phyloP scores from a whole-genome alignment of 192 early-diverging fungal species.

The Backusella westeae region DNA sequence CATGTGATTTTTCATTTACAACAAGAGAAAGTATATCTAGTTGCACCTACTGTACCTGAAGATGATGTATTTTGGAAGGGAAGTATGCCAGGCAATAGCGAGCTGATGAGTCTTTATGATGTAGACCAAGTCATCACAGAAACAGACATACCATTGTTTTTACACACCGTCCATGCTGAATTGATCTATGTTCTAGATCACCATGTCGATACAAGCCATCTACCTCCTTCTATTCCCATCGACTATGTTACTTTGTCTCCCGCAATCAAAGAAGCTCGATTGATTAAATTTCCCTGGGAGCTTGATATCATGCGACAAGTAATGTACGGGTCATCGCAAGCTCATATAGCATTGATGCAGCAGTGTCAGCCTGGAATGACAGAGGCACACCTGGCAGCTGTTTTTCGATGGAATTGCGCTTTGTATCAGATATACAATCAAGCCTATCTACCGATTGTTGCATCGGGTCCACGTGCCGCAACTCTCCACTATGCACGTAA shows the following conservation, averaged over 20 bases:
- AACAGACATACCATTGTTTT: constrained; percentile 48
- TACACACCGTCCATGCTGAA: constrained; percentile 46
- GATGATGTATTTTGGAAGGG: constrained; percentile 86
- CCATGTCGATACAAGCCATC: constrained; percentile 38
- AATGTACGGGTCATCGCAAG: constrained; percentile 68
- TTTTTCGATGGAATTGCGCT: constrained; percentile 75
- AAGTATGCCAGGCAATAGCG: constrained; percentile 52
- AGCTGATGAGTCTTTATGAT: constrained; percentile 59
- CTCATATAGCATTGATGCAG: constrained; percentile 82
- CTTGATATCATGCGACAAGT: constrained; percentile 75
- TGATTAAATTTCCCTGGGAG: constrained; percentile 83
- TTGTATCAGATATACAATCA: constrained; percentile 66
- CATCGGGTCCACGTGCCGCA: constrained; percentile 71
- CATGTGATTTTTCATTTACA: constrained; percentile 71
- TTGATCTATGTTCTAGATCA: constrained; percentile 51
- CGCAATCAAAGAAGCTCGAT: constrained; percentile 75
- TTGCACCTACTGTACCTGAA: constrained; percentile 64
- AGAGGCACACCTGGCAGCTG: constrained; percentile 76
- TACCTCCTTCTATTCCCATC: constrained; percentile 20
- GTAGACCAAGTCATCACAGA: constrained; percentile 70
- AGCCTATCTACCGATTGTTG: constrained; percentile 86
- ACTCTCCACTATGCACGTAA: constrained; percentile 86
- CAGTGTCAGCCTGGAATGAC: constrained; percentile 56
- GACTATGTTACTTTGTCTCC: constrained; percentile 22
- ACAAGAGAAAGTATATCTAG: constrained; percentile 59